Evolutionary conservation across 352 stramenopile species (phyloP).

Genomic region (Blastocystis hominis): DNA sequence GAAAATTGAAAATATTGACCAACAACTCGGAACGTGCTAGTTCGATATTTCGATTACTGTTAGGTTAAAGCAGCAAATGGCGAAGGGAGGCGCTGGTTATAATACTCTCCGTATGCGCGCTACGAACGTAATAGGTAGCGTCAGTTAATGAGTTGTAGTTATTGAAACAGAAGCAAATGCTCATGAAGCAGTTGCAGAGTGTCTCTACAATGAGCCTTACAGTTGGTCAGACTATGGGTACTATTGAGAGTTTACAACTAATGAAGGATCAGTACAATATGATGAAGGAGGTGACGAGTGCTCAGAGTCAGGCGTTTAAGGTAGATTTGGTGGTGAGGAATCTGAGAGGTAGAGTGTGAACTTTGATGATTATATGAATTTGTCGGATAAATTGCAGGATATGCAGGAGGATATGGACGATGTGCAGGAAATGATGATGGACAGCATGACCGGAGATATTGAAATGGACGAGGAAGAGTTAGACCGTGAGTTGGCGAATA

Average conservation of each 20-base stretch:
- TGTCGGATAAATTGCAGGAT: constrained; percentile 51
- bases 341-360: neutral
- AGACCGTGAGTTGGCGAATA: constrained; percentile 18
- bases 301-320: constrained; percentile 48
- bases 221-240: neutral
- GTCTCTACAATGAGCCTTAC: constrained; percentile 33
- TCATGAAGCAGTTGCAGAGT: constrained; percentile 12
- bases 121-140: neutral
- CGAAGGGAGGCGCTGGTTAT: neutral
- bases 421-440: constrained; percentile 57
- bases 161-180: constrained; percentile 1
- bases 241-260: constrained; percentile 32
- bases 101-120: neutral
- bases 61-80: constrained; percentile 50
- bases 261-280: constrained; percentile 50
- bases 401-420: constrained; percentile 54
- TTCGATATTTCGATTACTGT: neutral
- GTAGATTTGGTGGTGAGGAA: neutral
- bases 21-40: neutral
- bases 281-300: constrained; percentile 47
- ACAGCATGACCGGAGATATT: constrained; percentile 7
- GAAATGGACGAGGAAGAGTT: constrained; percentile 26
- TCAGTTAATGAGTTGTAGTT: neutral
- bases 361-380: constrained; percentile 29
- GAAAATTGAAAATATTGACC: constrained; percentile 24